These are phyloP conservation scores for Lycium barbarum DNA, from an alignment of 257 asterid genomes.

Conservation along the genomic window DNA sequence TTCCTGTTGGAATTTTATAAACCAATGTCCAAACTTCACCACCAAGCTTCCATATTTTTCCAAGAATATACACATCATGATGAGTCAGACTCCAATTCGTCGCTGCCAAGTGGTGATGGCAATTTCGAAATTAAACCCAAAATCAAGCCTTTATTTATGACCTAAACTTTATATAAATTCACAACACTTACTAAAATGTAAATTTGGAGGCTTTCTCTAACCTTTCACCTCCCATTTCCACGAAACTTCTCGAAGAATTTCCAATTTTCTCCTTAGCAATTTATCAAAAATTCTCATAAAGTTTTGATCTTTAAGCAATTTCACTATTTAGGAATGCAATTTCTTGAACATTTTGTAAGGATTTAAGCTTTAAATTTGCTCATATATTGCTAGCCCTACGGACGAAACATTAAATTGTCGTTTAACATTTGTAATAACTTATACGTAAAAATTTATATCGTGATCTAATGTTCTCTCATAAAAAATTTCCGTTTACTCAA, in stretches of 20 bases:
- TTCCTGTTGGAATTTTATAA: not conserved
- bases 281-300: no score
- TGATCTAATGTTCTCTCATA: no score
- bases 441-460: no score
- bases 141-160: not conserved
- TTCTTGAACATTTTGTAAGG: no score
- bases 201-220: not conserved
- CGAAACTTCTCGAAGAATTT: conserved; percentile 16
- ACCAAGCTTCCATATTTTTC: not conserved
- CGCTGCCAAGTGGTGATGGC: not conserved
- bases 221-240: conserved; percentile 18
- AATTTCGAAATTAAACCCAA: not conserved
- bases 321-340: no score
- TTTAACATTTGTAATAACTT: no score
- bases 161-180: not conserved
- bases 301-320: no score
- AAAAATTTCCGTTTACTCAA: no score
- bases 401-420: no score
- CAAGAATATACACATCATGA: conserved; percentile 16
- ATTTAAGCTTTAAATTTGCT: no score
- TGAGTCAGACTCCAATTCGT: not conserved
- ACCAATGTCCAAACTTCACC: not conserved
- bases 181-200: not conserved
- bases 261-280: not conserved
- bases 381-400: no score